Conservation (phyloP, 352 stramenopile genomes). For the Thalassiosira hispida region DNA sequence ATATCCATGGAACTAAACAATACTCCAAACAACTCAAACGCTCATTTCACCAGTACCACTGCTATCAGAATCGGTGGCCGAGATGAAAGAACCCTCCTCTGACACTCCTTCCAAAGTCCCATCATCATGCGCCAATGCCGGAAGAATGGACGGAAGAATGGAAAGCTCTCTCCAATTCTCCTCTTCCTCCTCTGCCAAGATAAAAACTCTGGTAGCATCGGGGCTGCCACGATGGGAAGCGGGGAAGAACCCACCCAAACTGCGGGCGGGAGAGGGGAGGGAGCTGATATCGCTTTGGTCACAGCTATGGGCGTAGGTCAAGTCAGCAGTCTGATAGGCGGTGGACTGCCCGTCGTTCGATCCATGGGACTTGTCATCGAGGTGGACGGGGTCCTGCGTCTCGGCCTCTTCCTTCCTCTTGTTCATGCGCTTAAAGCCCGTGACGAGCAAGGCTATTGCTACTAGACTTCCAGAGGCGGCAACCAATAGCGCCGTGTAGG, state of each 20-base stretch:
- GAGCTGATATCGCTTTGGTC: conserved; percentile 16
- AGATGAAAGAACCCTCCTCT: conserved; percentile 9
- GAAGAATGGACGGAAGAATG: conserved; percentile 32
- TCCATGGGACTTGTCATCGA: conserved; percentile 45
- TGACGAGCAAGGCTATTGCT: conserved; percentile 16
- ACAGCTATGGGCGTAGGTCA: conserved; percentile 14
- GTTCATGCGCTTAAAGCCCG: conserved; percentile 14
- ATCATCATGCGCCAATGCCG: conserved; percentile 19
- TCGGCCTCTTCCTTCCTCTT: neutral
- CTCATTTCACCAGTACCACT: neutral
- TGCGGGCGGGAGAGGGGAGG: conserved; percentile 17
- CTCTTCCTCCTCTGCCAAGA: conserved; percentile 32
- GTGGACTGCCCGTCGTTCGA: conserved; percentile 50
- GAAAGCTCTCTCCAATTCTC: conserved; percentile 23
- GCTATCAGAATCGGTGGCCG: neutral
- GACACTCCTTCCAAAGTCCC: conserved; percentile 14
- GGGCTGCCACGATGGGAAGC: neutral
- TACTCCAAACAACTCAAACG: neutral
- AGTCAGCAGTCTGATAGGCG: conserved; percentile 23
- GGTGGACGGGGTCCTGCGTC: neutral
- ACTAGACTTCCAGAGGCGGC: conserved; percentile 13
- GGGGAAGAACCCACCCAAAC: neutral
- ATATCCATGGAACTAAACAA: neutral
- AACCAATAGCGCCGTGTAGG: conserved; percentile 9
- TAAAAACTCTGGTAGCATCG: conserved; percentile 16